Evolutionary conservation across 2,329 filamentous ascomycete genomes (phyloP).

Genomic region (Akanthomyces dipterigenus): DNA sequence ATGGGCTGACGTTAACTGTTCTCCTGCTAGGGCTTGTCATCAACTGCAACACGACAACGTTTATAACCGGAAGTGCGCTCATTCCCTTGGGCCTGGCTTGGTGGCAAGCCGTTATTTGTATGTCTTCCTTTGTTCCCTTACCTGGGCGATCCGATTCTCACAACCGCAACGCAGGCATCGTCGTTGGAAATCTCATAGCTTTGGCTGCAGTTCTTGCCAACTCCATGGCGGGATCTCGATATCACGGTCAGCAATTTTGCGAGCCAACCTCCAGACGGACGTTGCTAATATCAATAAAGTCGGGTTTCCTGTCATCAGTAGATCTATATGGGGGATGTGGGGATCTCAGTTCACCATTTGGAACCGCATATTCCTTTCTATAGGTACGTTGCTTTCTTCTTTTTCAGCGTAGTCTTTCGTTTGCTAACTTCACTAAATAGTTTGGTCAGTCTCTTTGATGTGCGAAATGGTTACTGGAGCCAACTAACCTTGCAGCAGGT

Average conservation of each 20-base stretch:
- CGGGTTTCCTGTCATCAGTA: conserved; percentile 32
- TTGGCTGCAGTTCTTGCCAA: conserved; percentile 33
- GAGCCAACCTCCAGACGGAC: too few species aligned
- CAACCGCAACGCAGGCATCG: conserved; percentile 20
- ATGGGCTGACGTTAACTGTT: neutral
- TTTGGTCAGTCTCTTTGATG: conserved; percentile 17
- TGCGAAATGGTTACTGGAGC: too few species aligned
- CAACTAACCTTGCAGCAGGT: conserved; percentile 20
- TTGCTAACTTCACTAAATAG: conserved; percentile 14
- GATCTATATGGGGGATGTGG: conserved; percentile 34
- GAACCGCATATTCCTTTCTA: conserved; percentile 35
- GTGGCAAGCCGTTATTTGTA: conserved; percentile 38
- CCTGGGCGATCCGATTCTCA: neutral
- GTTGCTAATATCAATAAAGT: conserved; percentile 17
- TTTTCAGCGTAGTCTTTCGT: neutral
- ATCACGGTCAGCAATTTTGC: conserved; percentile 27
- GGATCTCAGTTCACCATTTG: conserved; percentile 35
- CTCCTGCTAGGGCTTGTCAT: conserved; percentile 35
- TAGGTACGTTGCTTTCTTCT: conserved; percentile 24
- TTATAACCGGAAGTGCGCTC: conserved; percentile 34
- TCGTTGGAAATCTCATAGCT: conserved; percentile 33
- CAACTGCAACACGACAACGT: conserved; percentile 38
- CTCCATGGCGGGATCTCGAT: conserved; percentile 36
- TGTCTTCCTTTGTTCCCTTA: neutral
- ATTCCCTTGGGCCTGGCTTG: conserved; percentile 34